Evolutionary conservation across 2,329 filamentous ascomycete species (phyloP).

Genomic region (Zopfia rhizophila): DNA sequence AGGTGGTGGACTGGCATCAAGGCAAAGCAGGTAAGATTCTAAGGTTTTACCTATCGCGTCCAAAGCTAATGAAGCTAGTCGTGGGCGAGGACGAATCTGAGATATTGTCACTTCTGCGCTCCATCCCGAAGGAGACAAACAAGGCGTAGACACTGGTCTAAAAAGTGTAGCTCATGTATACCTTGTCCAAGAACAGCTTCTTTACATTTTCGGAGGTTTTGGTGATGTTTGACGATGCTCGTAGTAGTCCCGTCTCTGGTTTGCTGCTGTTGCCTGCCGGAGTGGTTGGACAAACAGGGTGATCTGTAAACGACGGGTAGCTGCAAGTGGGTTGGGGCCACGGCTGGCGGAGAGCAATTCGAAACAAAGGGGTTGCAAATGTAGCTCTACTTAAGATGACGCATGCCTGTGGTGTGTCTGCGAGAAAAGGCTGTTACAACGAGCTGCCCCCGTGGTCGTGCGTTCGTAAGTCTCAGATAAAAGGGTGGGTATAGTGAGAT

Average conservation of each 20-base stretch:
- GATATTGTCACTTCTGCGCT: constrained; percentile 82
- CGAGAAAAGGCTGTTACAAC: too few relatives aligned
- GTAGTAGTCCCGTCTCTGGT: too few relatives aligned
- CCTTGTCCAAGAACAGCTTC: too few relatives aligned
- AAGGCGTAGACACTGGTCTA: constrained; percentile 28
- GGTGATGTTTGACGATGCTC: too few relatives aligned
- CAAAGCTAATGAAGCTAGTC: constrained; percentile 52
- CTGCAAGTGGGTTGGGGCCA: constrained; percentile 19
- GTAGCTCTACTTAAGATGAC: too few relatives aligned
- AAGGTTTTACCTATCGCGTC: background rate
- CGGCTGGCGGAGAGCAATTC: background rate
- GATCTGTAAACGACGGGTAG: constrained; percentile 25
- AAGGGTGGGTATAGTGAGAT: too few relatives aligned
- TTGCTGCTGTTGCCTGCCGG: too few relatives aligned
- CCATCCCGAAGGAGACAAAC: constrained; percentile 58
- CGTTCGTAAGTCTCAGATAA: too few relatives aligned
- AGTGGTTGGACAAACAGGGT: constrained; percentile 15
- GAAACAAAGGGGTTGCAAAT: too few relatives aligned
- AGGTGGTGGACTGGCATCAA: constrained; percentile 89
- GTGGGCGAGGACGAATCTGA: constrained; percentile 85
- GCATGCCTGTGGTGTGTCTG: too few relatives aligned
- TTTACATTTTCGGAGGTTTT: too few relatives aligned
- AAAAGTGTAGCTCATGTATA: constrained; percentile 12
- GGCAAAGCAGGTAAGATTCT: constrained; percentile 73
- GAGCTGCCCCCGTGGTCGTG: too few relatives aligned